phyloP scores from a whole-genome alignment of 768 basidiomycete genomes.

The Cystoderma amianthinum region DNA sequence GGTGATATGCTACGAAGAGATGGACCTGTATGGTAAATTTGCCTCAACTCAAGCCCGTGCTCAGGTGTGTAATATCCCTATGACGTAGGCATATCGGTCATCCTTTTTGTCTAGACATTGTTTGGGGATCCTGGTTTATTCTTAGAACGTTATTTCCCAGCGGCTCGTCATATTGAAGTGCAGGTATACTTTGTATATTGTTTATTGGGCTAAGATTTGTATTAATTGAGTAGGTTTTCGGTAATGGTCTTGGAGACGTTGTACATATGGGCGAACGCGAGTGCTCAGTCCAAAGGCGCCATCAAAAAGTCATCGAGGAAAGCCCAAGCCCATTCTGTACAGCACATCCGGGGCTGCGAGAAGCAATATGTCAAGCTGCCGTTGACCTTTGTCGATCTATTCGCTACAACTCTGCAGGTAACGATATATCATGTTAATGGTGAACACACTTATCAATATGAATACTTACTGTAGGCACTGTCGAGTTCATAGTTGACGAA shows the following conservation, averaged over 20 bases:
- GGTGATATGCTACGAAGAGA: constrained; percentile 38
- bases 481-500: constrained; percentile 62
- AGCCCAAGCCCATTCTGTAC: constrained; percentile 54
- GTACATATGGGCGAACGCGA: constrained; percentile 67
- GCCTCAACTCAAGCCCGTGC: constrained; percentile 30
- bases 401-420: constrained; percentile 54
- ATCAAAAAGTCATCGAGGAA: constrained; percentile 73
- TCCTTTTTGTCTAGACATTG: constrained; percentile 21
- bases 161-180: constrained; percentile 59
- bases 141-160: constrained; percentile 50
- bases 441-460: no score
- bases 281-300: constrained; percentile 61
- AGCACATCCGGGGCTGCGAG: constrained; percentile 31
- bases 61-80: constrained; percentile 26
- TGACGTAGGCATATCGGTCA: not conserved
- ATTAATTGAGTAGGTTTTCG: constrained; percentile 56
- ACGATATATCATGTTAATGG: no score
- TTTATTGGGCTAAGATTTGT: constrained; percentile 1
- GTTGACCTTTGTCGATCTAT: constrained; percentile 39
- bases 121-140: constrained; percentile 49
- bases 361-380: constrained; percentile 47
- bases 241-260: constrained; percentile 51
- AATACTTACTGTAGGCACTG: constrained; percentile 37
- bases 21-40: constrained; percentile 29
- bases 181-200: constrained; percentile 30